A percentile compares a stretch with the other conserved stretches of the same genome.
Evolutionary conservation across 1,139 yeast species (phyloP).

Genomic region (Pichia inconspicua): DNA sequence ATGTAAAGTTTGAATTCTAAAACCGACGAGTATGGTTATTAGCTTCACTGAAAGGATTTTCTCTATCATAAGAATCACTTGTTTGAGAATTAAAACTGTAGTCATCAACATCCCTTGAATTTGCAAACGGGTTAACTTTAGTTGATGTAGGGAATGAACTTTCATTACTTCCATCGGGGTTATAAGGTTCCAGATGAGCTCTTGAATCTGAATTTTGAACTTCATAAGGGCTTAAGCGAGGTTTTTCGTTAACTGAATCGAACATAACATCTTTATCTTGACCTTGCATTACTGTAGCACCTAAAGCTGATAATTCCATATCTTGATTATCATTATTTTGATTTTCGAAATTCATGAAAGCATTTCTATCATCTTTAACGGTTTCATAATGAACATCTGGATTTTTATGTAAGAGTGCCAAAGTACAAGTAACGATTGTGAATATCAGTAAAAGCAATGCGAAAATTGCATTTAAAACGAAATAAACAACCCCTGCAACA

Average conservation of each 20-base stretch:
- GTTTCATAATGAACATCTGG: conserved; percentile 97
- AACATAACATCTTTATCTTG: conserved; percentile 36
- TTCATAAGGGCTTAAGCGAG: conserved; percentile 84
- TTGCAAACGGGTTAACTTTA: conserved; percentile 14
- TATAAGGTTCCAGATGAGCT: conserved; percentile 21
- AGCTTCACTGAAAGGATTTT: conserved; percentile 9
- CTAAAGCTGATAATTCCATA: conserved; percentile 79
- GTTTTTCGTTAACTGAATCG: conserved; percentile 63
- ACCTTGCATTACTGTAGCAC: conserved; percentile 81
- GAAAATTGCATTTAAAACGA: conserved; percentile 81
- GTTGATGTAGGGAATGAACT: background rate
- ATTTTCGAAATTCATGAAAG: conserved; percentile 58
- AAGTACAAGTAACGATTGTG: conserved; percentile 78
- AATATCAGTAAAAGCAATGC: conserved; percentile 75
- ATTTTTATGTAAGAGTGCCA: conserved; percentile 79
- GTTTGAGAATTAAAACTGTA: background rate
- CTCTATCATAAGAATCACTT: conserved; percentile 3
- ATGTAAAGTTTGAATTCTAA: background rate
- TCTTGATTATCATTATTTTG: conserved; percentile 41
- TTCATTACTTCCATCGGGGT: conserved; percentile 12
- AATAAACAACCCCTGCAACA: conserved; percentile 88
- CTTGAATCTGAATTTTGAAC: conserved; percentile 60
- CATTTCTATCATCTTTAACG: conserved; percentile 92
- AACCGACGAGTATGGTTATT: background rate
- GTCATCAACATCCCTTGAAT: conserved; percentile 6